A percentile compares a stretch with the other conserved stretches of the same genome.
These are phyloP conservation scores for Candida loeiensis DNA, from an alignment of 805 yeast species.

Conservation along the genomic window DNA sequence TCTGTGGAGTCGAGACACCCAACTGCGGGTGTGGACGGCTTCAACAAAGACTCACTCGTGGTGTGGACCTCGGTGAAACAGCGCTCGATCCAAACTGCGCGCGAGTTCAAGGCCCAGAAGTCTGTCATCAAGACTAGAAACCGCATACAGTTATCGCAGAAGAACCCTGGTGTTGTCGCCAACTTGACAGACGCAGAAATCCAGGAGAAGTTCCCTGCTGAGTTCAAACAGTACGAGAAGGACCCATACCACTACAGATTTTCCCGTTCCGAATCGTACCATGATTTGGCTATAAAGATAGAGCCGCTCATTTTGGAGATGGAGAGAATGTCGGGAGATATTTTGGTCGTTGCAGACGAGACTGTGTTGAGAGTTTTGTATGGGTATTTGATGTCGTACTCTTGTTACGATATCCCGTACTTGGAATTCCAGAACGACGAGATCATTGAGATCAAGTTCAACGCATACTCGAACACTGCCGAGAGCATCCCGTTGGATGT, in stretches of 20 bases:
- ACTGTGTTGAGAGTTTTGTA: slow-evolving; percentile 83
- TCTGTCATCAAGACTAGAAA: slow-evolving; percentile 64
- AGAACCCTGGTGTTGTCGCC: slow-evolving; percentile 86
- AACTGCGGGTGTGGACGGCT: slow-evolving; percentile 53
- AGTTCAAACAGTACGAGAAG: slow-evolving; percentile 55
- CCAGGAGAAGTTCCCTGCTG: slow-evolving; percentile 58
- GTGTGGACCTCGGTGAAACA: slow-evolving; percentile 96
- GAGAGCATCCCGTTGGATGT: slow-evolving; percentile 29
- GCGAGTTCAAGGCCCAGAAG: slow-evolving; percentile 49
- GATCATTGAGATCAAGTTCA: slow-evolving; percentile 80
- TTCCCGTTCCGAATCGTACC: slow-evolving; percentile 92
- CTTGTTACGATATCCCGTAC: slow-evolving; percentile 80
- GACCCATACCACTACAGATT: slow-evolving; percentile 94
- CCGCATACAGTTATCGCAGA: slow-evolving; percentile 78
- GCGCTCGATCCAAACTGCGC: slow-evolving; percentile 78
- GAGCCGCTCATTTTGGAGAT: slow-evolving; percentile 91
- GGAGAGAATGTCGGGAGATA: slow-evolving; percentile 86
- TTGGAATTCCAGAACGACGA: slow-evolving; percentile 77
- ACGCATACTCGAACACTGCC: slow-evolving; percentile 77
- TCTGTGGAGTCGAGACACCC: slow-evolving; percentile 41
- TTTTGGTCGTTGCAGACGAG: slow-evolving; percentile 90
- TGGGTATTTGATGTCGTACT: slow-evolving; percentile 91
- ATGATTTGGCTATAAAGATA: slow-evolving; percentile 89
- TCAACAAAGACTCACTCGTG: slow-evolving; percentile 58
- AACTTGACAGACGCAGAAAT: slow-evolving; percentile 62